Percentiles rank a stretch among this genome's conserved stretches.
These are phyloP conservation scores for Asparagopsis taxiformis DNA, from an alignment of 31 red algal genomes.

Conservation along the genomic window DNA sequence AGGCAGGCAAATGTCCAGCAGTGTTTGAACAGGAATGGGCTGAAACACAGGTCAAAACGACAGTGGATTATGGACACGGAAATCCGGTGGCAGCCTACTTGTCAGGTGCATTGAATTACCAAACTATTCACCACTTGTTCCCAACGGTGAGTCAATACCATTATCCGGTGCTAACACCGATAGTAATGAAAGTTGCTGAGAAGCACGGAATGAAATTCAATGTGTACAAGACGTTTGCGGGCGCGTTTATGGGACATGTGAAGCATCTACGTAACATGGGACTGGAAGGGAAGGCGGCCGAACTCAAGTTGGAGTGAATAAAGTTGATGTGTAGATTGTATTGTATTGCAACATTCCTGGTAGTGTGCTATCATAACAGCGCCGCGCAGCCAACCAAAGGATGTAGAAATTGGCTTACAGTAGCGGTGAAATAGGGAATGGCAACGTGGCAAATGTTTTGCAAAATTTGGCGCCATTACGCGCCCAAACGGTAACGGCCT, in stretches of 20 bases:
- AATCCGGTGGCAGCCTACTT: slow-evolving; percentile 41
- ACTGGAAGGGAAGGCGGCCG: slow-evolving; percentile 23
- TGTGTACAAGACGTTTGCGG: slow-evolving; percentile 25
- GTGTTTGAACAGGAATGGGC: slow-evolving; percentile 66
- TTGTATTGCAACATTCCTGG: too few relatives aligned
- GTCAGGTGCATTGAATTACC: slow-evolving; percentile 73
- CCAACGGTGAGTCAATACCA: slow-evolving; percentile 66
- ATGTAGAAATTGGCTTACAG: too few relatives aligned
- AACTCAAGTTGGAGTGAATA: slow-evolving; percentile 65
- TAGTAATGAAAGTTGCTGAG: slow-evolving; percentile 54
- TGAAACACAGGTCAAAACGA: slow-evolving; percentile 56
- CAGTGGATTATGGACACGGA: slow-evolving; percentile 62
- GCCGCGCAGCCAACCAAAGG: too few relatives aligned
- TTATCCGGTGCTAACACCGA: slow-evolving; percentile 59
- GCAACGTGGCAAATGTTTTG: too few relatives aligned
- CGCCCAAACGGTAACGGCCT: too few relatives aligned
- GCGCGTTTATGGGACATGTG: slow-evolving; percentile 49
- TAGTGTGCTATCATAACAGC: too few relatives aligned
- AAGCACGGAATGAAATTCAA: slow-evolving; percentile 49
- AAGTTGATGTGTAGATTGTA: too few relatives aligned
- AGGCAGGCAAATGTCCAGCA: slow-evolving; percentile 44
- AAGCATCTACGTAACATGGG: slow-evolving; percentile 50
- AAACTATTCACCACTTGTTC: slow-evolving; percentile 73
- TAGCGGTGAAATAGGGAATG: too few relatives aligned
- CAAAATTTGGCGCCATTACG: too few relatives aligned